Percentiles rank a stretch among this genome's conserved stretches.
Evolutionary conservation across 305 asterid species (phyloP).

Genomic region (Lippia alba): DNA sequence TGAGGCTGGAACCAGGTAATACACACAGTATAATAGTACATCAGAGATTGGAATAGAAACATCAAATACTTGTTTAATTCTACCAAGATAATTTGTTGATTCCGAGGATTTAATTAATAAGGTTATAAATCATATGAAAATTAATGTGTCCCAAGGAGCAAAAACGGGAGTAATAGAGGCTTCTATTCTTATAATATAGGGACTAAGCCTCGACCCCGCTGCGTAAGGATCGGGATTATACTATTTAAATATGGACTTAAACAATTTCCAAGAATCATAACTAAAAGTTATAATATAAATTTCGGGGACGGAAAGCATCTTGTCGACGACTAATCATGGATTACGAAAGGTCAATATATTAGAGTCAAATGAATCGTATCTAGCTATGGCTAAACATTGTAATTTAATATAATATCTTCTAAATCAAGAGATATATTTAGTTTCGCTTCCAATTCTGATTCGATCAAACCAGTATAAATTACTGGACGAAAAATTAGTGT

Average conservation of each 20-base stretch:
- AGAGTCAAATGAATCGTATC: constrained; percentile 1
- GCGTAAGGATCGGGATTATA: constrained; percentile 34
- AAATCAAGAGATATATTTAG: no score
- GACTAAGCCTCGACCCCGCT: constrained; percentile 44
- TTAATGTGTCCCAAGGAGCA: constrained; percentile 75
- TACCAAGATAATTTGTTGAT: constrained; percentile 43
- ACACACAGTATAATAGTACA: constrained; percentile 18
- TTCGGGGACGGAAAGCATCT: constrained; percentile 54
- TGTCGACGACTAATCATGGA: constrained; percentile 23
- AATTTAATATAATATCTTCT: no score
- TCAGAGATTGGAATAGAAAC: constrained; percentile 82
- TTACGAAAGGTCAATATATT: constrained; percentile 36
- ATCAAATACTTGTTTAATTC: constrained; percentile 56
- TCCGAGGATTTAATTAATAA: constrained; percentile 38
- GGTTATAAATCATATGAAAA: constrained; percentile 53
- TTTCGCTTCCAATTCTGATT: no score
- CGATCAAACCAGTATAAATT: no score
- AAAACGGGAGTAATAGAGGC: constrained; percentile 49
- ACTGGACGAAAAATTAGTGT: no score
- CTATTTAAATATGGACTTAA: constrained; percentile 40
- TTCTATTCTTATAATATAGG: constrained; percentile 52
- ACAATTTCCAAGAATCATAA: constrained; percentile 28
- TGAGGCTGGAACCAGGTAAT: constrained; percentile 43
- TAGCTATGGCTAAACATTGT: not conserved
- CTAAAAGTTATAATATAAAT: constrained; percentile 34